Evolutionary conservation across 176 grass and related monocot genomes (phyloP), one percentile per base, ranked within the genome.

Genomic region (Themeda triandra): DNA sequence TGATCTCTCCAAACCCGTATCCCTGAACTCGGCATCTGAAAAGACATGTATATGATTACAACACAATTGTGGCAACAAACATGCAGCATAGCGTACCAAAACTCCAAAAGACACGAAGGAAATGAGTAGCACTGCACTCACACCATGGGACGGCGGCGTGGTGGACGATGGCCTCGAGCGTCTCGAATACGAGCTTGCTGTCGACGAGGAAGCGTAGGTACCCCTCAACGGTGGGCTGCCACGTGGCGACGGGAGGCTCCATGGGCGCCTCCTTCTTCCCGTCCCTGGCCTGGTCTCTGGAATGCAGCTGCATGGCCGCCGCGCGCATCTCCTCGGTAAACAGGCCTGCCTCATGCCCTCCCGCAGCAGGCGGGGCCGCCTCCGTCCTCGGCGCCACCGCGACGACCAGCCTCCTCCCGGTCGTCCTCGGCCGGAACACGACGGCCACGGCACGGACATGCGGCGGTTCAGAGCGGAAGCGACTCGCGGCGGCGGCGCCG

Each of bases 1-100:
- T 69, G 96, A 94, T 56, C 96, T 94, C 80, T 98, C 96, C 78
- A 98, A 83, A 39, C 96, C 93, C n/a, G 93, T 96, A 85, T 95
- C 90, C 76, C 48, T 71, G 30, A 98, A 98, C 70, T 95, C 89
- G 23, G 83, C 80, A 86, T 98, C 96, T 98, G 87, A 58, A 95
- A 95, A 84, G 17, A 35, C 4, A 56, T 35, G 33, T 35, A 35
- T 5, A 35, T 35, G 33, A 35, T 35, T 35, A 35, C 33, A 35
- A 35, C 6, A 35, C 33, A 35, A 35, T 35, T 3, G 3, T 35
- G 1, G 33, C 33, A 35, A n/a, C n/a, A n/a, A n/a, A n/a, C n/a
- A n/a, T n/a, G 33, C 33, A 35, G 32, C 32, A 33, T 33, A 2
- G 32, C 32, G 32, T 33, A 33, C 32, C 32, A 33, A 33, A 33